These are phyloP conservation scores for Glebionis coronaria DNA, from an alignment of 129 eudicot genomes.

Conservation along the genomic window DNA sequence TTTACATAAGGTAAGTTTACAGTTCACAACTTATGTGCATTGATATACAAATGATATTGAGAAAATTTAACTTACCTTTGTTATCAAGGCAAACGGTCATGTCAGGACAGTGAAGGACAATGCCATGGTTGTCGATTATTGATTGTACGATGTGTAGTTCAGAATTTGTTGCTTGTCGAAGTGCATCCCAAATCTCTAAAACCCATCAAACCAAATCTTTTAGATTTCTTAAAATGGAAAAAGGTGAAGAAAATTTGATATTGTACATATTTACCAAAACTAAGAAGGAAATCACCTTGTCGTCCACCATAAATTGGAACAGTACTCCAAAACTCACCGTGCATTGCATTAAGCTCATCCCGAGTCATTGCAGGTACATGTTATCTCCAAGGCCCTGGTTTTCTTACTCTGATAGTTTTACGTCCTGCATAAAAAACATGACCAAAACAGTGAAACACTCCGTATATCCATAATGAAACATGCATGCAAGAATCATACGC, in stretches of 20 bases:
- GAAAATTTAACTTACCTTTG: background rate
- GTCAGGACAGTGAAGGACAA: constrained; percentile 6
- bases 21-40: background rate
- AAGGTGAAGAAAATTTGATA: too few species aligned
- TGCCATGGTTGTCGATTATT: constrained; percentile 7
- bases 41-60: background rate
- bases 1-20: background rate
- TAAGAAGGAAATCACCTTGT: background rate
- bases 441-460: too few species aligned
- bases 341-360: constrained; percentile 1
- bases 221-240: too few species aligned
- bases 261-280: too few species aligned
- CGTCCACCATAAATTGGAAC: background rate
- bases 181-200: constrained; percentile 23
- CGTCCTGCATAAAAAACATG: too few species aligned
- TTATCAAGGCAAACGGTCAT: constrained; percentile 21
- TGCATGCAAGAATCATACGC: too few species aligned
- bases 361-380: too few species aligned
- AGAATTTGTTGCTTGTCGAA: constrained; percentile 5
- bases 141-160: constrained; percentile 13
- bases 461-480: too few species aligned
- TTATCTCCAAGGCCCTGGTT: too few species aligned
- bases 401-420: too few species aligned
- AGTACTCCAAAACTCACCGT: background rate
- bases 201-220: background rate